Evolutionary conservation across 208 protist genomes (phyloP).

Genomic region (Jaenimonas drosophilae): DNA sequence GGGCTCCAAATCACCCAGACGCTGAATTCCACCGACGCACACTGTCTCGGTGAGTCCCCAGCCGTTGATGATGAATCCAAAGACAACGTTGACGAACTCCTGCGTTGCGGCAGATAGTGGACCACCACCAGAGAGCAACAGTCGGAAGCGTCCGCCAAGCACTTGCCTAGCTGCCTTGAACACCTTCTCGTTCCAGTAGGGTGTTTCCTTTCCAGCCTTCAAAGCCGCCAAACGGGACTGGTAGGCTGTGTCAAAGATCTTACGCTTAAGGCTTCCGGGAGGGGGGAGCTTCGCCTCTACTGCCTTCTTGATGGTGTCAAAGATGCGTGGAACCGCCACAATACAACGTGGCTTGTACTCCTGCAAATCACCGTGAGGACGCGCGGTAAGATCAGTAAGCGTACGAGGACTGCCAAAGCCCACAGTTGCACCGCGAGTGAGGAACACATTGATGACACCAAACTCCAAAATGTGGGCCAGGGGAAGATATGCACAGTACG

Average conservation of each 20-base stretch:
- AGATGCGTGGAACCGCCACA: slow-evolving; percentile 77
- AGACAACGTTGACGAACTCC: slow-evolving; percentile 80
- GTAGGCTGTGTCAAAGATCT: slow-evolving; percentile 69
- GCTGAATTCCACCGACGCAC: slow-evolving; percentile 44
- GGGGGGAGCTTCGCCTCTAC: slow-evolving; percentile 61
- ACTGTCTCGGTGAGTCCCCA: slow-evolving; percentile 88
- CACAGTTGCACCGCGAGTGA: slow-evolving; percentile 52
- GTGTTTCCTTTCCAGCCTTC: slow-evolving; percentile 60
- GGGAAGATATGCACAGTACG: slow-evolving; percentile 86
- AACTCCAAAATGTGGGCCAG: slow-evolving; percentile 93
- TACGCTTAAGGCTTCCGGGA: slow-evolving; percentile 39
- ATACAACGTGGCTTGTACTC: slow-evolving; percentile 66
- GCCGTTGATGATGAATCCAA: slow-evolving; percentile 55
- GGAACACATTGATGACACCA: slow-evolving; percentile 54
- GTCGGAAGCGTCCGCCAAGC: slow-evolving; percentile 47
- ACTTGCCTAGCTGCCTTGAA: slow-evolving; percentile 35
- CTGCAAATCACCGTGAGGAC: slow-evolving; percentile 70
- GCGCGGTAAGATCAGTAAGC: slow-evolving; percentile 49
- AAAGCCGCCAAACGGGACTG: slow-evolving; percentile 37
- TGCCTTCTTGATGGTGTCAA: slow-evolving; percentile 67
- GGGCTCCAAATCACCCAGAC: slow-evolving; percentile 29
- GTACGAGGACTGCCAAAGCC: slow-evolving; percentile 72
- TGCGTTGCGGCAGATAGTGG: slow-evolving; percentile 56
- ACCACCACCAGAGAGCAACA: slow-evolving; percentile 67
- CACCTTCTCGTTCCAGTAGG: slow-evolving; percentile 71